Base-by-base conservation (phyloP, 306 rosid species). In the Phaseolus lunatus region DNA sequence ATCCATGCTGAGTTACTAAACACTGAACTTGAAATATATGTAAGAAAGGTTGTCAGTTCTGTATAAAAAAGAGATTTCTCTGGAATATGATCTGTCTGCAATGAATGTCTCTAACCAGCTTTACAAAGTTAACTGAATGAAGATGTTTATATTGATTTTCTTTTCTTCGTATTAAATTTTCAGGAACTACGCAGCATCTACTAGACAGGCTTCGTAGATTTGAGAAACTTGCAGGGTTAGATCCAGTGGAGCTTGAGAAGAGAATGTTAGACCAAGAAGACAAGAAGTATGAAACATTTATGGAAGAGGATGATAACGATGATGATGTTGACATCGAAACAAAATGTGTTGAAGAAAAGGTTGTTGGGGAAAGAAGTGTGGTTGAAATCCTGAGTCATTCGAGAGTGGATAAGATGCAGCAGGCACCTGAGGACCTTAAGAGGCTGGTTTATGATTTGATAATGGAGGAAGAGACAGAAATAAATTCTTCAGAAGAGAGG, bases 141-240 rank as follows among this genome's bases (percentile, higher is more conserved):
- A 35, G 27, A 50, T 23, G 37, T 45, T 29, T 35, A n/a, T 5
- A 62, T 16, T 44, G 72, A 79, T 29, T 10, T 41, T 61, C 20
- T 4, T 39, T 37, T 59, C 24, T 70, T 4, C 47, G 50, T 64
- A 16, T 72, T 54, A 44, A 72, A 58, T 85, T 85, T 78, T 26
- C 88, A 96, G 99, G 92, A 80, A 88, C 97, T 18, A 91, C 91
- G 90, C 88, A 82, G 64, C 90, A 89, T 64, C 86, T 96, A 59
- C 49, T 92, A 54, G 85, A 86, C 71, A 87, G 92, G 85, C 99
- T 92, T 57, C 62, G 92, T 1, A 84, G 99, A 78, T 96, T 96
- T 29, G 99, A 93, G 90, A 89, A 85, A 77, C 84, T 96, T 63
- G 98, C 99, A 0, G 93, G 85, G 62, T 74, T 93, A 54, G 97